Evolutionary conservation across 768 basidiomycete genomes (phyloP), one percentile per base, ranked within the genome.

Genomic region (Boletus rubescentipes): DNA sequence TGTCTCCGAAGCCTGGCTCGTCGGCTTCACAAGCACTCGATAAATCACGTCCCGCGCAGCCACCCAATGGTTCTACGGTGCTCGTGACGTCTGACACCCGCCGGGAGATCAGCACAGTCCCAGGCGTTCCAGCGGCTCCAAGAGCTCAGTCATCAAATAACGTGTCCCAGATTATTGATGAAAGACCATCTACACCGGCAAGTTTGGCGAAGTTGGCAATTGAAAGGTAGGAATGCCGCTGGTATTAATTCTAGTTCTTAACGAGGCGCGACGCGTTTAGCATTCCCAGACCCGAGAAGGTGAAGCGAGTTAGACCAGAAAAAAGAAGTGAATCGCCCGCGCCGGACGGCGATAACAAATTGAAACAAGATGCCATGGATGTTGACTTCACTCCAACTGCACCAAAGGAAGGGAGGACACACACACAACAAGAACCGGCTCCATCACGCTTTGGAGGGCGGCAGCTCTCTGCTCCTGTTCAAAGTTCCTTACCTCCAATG

Each of bases 201-300:
- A 67, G 63, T 49, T 61, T 77, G 7, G 78, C 84, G 3, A 88
- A 86, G 64, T 61, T 81, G 49, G 78, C 85, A 1, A 80, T 89
- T 64, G 86, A 88, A 54, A 87, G 85, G 87, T 88, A 72, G 54
- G 69, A 4, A 45, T 39, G 37, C 47, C 11, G 20, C 31, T 41
- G 0, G 31, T 30, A 29, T 51, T 9, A 20, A 43, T 9, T 37
- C 14, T 44, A 32, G 23, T 49, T 57, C 29, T 42, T 36, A 26
- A 54, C 18, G 52, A 40, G 63, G 57, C 34, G 34, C 51, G 12
- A 51, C 29, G 9, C 23, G 54, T 40, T 21, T 57, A 91, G 89
- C 64, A 79, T 91, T 42, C 89, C 87, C 21, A 75, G 87, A 43
- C 89, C 89, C n/a, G 87, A 90, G 65, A 87, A 89, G 32, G 86